Evolutionary conservation across 306 rosid species (phyloP).

Genomic region (Glycine latifolia): DNA sequence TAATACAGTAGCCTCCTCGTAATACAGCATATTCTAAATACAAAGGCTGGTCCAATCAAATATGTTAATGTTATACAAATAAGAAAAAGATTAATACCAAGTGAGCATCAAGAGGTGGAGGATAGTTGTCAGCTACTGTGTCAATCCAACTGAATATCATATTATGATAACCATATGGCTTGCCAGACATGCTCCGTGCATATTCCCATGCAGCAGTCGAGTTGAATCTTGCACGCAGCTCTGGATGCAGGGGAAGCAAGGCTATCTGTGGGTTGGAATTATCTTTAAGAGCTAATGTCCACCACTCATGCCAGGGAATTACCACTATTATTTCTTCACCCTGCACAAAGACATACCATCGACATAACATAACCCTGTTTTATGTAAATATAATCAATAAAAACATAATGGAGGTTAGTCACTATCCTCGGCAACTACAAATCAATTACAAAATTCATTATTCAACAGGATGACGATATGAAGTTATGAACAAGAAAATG

Average conservation of each 20-base stretch:
- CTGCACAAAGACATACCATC: slow-evolving; percentile 52
- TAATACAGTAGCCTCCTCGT: background rate
- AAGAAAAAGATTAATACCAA: slow-evolving; percentile 61
- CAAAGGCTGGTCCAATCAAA: slow-evolving; percentile 32
- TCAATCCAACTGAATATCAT: slow-evolving; percentile 99
- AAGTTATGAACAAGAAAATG: background rate
- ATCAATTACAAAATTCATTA: slow-evolving; percentile 11
- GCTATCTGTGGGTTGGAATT: slow-evolving; percentile 92
- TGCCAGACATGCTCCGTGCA: slow-evolving; percentile 93
- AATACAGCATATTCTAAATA: slow-evolving; percentile 30
- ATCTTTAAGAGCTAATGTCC: slow-evolving; percentile 87
- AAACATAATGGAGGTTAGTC: slow-evolving; percentile 15
- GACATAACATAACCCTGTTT: slow-evolving; percentile 25
- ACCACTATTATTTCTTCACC: slow-evolving; percentile 95
- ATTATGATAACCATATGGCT: slow-evolving; percentile 98
- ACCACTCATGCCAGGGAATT: slow-evolving; percentile 98
- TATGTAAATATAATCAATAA: background rate
- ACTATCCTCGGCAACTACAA: slow-evolving; percentile 17
- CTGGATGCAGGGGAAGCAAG: slow-evolving; percentile 91
- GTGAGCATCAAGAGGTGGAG: slow-evolving; percentile 99
- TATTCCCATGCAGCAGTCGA: slow-evolving; percentile 94
- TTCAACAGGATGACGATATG: background rate
- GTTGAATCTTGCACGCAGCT: slow-evolving; percentile 79
- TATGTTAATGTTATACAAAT: slow-evolving; percentile 10
- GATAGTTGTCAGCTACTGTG: slow-evolving; percentile 93